These are phyloP conservation scores for Phtheirospermum japonicum DNA, from an alignment of 257 asterid genomes.

Conservation along the genomic window DNA sequence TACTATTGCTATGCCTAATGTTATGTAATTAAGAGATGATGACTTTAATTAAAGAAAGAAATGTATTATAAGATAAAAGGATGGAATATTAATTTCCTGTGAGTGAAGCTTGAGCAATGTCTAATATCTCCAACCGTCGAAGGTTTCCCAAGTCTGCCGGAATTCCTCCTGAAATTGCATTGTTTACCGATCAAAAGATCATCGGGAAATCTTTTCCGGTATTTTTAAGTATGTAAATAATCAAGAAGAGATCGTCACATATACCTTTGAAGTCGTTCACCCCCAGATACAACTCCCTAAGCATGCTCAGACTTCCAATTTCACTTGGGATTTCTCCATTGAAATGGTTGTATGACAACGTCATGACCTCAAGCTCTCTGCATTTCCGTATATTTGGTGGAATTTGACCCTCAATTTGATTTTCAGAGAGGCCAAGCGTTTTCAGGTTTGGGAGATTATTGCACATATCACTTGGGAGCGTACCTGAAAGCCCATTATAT, in stretches of 20 bases:
- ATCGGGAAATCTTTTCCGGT: too few relatives aligned
- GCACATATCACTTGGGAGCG: slow-evolving; percentile 12
- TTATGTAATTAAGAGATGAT: too few relatives aligned
- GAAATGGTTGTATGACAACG: slow-evolving; percentile 37
- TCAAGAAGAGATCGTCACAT: background rate
- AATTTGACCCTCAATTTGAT: slow-evolving; percentile 35
- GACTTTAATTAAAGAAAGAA: background rate
- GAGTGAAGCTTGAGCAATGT: background rate
- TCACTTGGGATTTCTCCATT: slow-evolving; percentile 33
- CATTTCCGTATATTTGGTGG: slow-evolving; percentile 35
- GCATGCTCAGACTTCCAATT: slow-evolving; percentile 25
- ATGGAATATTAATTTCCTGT: background rate
- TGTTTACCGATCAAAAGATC: background rate
- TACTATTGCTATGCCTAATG: too few relatives aligned
- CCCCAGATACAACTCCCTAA: slow-evolving; percentile 8
- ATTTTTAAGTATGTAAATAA: background rate
- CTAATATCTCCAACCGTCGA: background rate
- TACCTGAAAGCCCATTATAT: background rate
- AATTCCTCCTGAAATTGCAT: background rate
- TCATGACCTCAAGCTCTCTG: slow-evolving; percentile 26
- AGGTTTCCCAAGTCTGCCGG: background rate
- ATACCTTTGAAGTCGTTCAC: slow-evolving; percentile 26
- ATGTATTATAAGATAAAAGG: background rate
- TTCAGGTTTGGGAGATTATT: slow-evolving; percentile 12
- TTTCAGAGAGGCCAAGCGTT: slow-evolving; percentile 6